Conservation (phyloP, 2,329 filamentous ascomycete genomes). For the Pseudovirgaria hyperparasitica region DNA sequence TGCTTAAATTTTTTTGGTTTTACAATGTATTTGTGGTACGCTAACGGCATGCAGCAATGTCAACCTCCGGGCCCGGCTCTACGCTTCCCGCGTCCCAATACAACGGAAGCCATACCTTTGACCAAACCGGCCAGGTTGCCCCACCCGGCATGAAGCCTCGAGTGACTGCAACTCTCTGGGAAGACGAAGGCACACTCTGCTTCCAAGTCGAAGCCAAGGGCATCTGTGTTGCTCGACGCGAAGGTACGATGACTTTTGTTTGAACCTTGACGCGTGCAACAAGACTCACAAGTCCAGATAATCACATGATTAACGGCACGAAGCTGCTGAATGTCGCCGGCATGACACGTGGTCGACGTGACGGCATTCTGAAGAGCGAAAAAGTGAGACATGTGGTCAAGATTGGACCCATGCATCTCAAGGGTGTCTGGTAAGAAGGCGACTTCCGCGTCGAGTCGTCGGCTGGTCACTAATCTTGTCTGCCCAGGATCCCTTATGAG, state of each 20-base stretch:
- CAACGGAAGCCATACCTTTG: conserved; percentile 46
- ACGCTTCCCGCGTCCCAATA: conserved; percentile 20
- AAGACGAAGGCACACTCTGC: conserved; percentile 93
- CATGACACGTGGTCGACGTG: conserved; percentile 90
- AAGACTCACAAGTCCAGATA: conserved; percentile 45
- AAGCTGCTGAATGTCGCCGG: conserved; percentile 94
- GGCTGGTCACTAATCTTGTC: conserved; percentile 3
- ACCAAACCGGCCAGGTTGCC: conserved; percentile 83
- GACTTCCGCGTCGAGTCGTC: background rate
- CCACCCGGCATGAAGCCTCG: conserved; percentile 92
- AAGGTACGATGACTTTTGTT: conserved; percentile 47
- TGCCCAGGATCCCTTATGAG: conserved; percentile 86
- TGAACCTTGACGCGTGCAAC: conserved; percentile 1
- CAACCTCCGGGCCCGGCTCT: conserved; percentile 9
- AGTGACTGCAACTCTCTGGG: conserved; percentile 94
- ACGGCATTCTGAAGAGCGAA: conserved; percentile 95
- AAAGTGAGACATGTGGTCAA: conserved; percentile 96
- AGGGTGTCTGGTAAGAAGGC: conserved; percentile 81
- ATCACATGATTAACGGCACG: conserved; percentile 98
- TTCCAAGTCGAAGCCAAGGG: conserved; percentile 96
- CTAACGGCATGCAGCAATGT: conserved; percentile 7
- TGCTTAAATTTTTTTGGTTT: background rate
- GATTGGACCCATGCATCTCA: conserved; percentile 97
- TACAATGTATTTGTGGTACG: too few species aligned
- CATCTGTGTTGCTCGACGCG: conserved; percentile 85